A percentile compares a stretch with the other conserved stretches of the same genome.
Conservation (phyloP, 192 early-diverging fungal genomes). For the Funneliformis geosporum region DNA sequence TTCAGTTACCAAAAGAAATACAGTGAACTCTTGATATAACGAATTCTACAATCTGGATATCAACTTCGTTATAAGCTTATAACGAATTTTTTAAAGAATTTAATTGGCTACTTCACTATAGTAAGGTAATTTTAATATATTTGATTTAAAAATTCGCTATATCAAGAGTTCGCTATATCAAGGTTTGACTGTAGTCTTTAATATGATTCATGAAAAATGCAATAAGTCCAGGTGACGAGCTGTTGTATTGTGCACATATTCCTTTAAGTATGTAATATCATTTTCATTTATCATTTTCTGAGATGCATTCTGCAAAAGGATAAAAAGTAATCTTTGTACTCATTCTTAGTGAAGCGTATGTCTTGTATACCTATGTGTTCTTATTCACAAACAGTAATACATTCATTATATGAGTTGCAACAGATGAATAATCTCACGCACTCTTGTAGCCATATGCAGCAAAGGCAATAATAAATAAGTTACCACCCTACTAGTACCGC, state of each 20-base stretch:
- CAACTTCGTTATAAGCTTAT: no score
- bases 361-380: conserved; percentile 8
- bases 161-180: no score
- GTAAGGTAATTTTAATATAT: no score
- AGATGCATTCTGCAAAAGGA: conserved; percentile 4
- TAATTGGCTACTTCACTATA: no score
- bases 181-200: no score
- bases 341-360: conserved; percentile 25
- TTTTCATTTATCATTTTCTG: background rate
- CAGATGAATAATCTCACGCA: conserved; percentile 26
- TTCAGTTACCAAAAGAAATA: background rate
- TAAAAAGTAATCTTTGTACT: conserved; percentile 18
- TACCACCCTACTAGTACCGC: conserved; percentile 1
- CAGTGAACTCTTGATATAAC: no score
- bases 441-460: conserved; percentile 33
- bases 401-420: background rate
- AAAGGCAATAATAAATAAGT: conserved; percentile 13
- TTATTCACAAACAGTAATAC: background rate
- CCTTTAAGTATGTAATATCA: background rate
- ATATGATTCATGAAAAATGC: conserved; percentile 11
- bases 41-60: no score
- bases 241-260: conserved; percentile 1
- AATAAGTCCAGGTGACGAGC: conserved; percentile 12
- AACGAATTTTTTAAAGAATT: no score
- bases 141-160: no score